Base-by-base conservation (phyloP, 805 yeast species). In the Starmerella vaccinii region DNA sequence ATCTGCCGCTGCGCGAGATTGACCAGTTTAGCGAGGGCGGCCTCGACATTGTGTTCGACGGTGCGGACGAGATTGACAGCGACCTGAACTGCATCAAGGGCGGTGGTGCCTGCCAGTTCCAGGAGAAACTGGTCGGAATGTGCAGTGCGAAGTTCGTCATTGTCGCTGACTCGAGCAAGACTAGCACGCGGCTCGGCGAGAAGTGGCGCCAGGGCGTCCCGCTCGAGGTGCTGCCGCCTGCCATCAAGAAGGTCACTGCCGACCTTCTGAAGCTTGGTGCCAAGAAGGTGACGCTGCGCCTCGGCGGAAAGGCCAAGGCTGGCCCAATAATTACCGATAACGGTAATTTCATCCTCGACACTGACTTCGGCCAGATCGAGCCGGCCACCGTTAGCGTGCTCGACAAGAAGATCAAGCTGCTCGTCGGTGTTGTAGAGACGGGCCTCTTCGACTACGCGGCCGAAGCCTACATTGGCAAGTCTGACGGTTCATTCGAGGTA, bases 31-130 rank as follows among this genome's bases (percentile, higher is more conserved):
- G 59, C 7, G 61, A 64, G 45, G 85, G 95, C 2, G 74, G 75
- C 23, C 71, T 92, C 41, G 98, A 92, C 65, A 79, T 92, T 59
- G 95, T 96, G 1, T 92, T 92, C 65, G 99, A 92, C 67, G 99
- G 99, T 41, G 97, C 98, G 2, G 99, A 92, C 68, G 98, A 92
- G 68, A 89, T 89, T 51, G 98, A 90, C 67, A 64, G 77, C 4
- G 64, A 74, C 19, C 73, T 92, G 60, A 85, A 88, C 64, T 80
- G 89, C 61, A 92, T 92, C 65, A 92, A 92, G 69, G 99, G 99
- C 58, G 99, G 99, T 45, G 99, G 99, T 38, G 99, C 97, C 1
- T 92, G 99, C 67, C 73, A 88, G 56, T 82, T 92, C 70, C 98
- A 90, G 70, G 99, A 92, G 67, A 92, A 92, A 69, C 74, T 92